Percentiles rank a stretch among this genome's conserved stretches.
phyloP scores from a whole-genome alignment of 2,329 filamentous ascomycete species.

The Colletotrichum ledebouriae region DNA sequence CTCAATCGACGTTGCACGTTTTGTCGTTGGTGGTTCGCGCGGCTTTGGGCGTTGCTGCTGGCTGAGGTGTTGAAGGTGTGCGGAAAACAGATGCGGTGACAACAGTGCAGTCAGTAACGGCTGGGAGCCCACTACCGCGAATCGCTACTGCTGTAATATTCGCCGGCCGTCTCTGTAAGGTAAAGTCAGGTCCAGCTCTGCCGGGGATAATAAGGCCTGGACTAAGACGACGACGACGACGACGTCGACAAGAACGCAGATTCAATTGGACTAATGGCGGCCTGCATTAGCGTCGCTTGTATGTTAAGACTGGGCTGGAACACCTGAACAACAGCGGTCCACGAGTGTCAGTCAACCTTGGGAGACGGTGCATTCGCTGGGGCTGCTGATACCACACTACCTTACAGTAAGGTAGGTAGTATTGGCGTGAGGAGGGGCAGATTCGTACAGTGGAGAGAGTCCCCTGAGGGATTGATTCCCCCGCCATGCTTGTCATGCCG shows the following conservation, averaged over 20 bases:
- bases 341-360: neutral
- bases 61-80: conserved; percentile 5
- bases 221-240: neutral
- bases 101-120: conserved; percentile 4
- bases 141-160: neutral
- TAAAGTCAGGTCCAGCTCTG: conserved; percentile 22
- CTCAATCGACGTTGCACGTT: conserved; percentile 1
- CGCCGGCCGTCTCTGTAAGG: neutral
- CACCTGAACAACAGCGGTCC: neutral
- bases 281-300: conserved; percentile 30
- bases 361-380: neutral
- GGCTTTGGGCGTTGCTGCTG: conserved; percentile 7
- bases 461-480: neutral
- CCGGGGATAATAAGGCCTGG: conserved; percentile 29
- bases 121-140: neutral
- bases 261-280: conserved; percentile 28
- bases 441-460: conserved; percentile 7
- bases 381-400: neutral
- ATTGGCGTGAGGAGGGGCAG: neutral
- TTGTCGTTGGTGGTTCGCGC: neutral
- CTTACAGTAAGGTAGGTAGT: too few relatives aligned
- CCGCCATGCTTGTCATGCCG: neutral
- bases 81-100: conserved; percentile 31
- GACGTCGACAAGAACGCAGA: neutral
- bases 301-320: conserved; percentile 7